These are phyloP conservation scores for Mycena maculata DNA, from an alignment of 768 basidiomycete species.

Conservation along the genomic window DNA sequence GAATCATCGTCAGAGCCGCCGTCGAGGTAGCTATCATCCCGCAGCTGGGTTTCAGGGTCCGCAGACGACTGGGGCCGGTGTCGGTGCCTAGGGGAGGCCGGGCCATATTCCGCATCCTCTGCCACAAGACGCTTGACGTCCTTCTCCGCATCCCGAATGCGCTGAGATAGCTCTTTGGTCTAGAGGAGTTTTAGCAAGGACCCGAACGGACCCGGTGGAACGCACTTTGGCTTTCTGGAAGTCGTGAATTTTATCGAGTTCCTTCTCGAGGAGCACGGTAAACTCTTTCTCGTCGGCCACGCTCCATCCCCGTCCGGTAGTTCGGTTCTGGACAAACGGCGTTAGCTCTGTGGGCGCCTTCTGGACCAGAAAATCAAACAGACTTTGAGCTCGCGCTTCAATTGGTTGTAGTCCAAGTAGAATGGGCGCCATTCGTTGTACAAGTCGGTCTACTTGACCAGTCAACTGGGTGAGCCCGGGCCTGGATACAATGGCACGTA, in stretches of 20 bases:
- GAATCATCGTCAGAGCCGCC: conserved; percentile 77
- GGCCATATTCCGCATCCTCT: conserved; percentile 45
- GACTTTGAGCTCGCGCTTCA: conserved; percentile 92
- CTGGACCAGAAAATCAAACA: neutral
- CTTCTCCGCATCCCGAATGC: conserved; percentile 86
- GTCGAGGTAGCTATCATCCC: conserved; percentile 62
- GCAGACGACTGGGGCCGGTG: conserved; percentile 37
- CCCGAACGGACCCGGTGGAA: conserved; percentile 1
- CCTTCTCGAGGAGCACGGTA: conserved; percentile 78
- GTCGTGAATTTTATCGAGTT: conserved; percentile 93
- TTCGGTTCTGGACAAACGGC: conserved; percentile 53
- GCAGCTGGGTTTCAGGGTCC: conserved; percentile 72
- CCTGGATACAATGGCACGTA: conserved; percentile 2
- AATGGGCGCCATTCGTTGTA: conserved; percentile 93
- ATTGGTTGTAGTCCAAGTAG: conserved; percentile 89
- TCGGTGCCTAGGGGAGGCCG: conserved; percentile 11
- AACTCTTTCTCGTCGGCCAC: conserved; percentile 87
- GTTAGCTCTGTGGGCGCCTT: neutral
- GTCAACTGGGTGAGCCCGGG: conserved; percentile 3
- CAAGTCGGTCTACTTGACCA: conserved; percentile 69
- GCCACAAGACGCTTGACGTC: conserved; percentile 83
- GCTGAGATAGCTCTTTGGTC: conserved; percentile 84
- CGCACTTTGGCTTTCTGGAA: conserved; percentile 91
- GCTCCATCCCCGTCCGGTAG: conserved; percentile 72
- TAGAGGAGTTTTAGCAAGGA: conserved; percentile 43